Evolutionary conservation across 2,329 filamentous ascomycete species (phyloP).

Genomic region (Fonsecaea pedrosoi): DNA sequence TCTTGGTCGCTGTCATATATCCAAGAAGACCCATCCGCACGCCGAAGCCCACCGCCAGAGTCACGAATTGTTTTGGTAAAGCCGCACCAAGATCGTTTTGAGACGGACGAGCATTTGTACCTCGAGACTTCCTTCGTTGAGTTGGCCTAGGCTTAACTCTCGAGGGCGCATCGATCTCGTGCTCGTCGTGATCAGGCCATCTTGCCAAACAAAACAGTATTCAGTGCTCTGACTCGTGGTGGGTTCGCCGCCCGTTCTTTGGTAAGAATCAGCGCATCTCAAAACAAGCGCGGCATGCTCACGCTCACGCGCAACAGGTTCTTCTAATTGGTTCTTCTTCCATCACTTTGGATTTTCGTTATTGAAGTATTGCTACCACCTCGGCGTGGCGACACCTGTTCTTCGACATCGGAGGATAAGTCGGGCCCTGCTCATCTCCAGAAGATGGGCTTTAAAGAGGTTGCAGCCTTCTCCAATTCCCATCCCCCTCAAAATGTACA

Average conservation of each 20-base stretch:
- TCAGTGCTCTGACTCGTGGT: conserved; percentile 34
- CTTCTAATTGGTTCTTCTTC: conserved; percentile 11
- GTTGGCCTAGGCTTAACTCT: conserved; percentile 28
- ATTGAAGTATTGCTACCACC: neutral
- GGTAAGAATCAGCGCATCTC: conserved; percentile 14
- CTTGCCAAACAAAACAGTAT: conserved; percentile 28
- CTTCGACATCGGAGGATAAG: conserved; percentile 2
- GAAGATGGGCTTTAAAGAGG: conserved; percentile 31
- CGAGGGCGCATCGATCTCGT: conserved; percentile 17
- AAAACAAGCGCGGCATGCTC: neutral
- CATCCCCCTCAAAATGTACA: conserved; percentile 29
- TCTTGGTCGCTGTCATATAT: conserved; percentile 28
- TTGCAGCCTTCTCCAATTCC: conserved; percentile 21
- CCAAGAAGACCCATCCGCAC: conserved; percentile 31
- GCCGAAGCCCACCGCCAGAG: conserved; percentile 39
- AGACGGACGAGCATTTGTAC: conserved; percentile 28
- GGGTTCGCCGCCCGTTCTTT: conserved; percentile 27
- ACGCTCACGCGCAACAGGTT: neutral
- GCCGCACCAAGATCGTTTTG: conserved; percentile 26
- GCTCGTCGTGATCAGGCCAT: conserved; percentile 26
- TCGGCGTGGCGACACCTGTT: neutral
- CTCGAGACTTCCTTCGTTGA: conserved; percentile 18
- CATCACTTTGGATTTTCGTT: neutral
- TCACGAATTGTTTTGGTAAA: conserved; percentile 36
- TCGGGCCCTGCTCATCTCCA: neutral